Conservation (phyloP, 108 stramenopile genomes). For the Skeletonema potamos region DNA sequence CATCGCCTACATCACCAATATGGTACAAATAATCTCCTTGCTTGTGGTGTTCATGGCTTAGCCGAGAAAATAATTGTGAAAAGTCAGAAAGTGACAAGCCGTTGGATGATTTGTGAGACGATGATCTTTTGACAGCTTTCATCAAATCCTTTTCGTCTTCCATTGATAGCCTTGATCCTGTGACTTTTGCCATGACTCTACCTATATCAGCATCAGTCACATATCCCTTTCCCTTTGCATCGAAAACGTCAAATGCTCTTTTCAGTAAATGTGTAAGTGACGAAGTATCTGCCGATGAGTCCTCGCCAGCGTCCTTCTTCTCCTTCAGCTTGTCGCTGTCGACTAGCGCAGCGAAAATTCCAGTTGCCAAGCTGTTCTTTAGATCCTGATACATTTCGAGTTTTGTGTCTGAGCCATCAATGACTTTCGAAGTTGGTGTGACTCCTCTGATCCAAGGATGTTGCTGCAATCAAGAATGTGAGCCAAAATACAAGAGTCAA, state of each 20-base stretch:
- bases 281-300: slow-evolving; percentile 9
- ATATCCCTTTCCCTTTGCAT: slow-evolving; percentile 69
- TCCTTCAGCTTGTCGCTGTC: slow-evolving; percentile 20
- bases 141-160: slow-evolving; percentile 59
- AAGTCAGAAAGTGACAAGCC: slow-evolving; percentile 69
- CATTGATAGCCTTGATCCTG: slow-evolving; percentile 49
- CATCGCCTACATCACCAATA: slow-evolving; percentile 67
- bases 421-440: slow-evolving; percentile 62
- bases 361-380: slow-evolving; percentile 62
- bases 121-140: slow-evolving; percentile 14
- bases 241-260: slow-evolving; percentile 70
- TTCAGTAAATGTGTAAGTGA: slow-evolving; percentile 59
- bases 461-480: background rate
- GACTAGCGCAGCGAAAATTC: slow-evolving; percentile 78
- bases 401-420: slow-evolving; percentile 67
- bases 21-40: slow-evolving; percentile 66
- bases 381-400: slow-evolving; percentile 69
- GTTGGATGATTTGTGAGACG: slow-evolving; percentile 5
- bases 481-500: background rate
- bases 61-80: slow-evolving; percentile 59
- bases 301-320: background rate
- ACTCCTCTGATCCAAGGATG: slow-evolving; percentile 68
- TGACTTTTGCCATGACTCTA: slow-evolving; percentile 61
- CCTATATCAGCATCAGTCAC: slow-evolving; percentile 66
- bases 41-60: slow-evolving; percentile 64